Percentiles rank a stretch among this genome's conserved stretches.
Conservation (phyloP, 441 rosid genomes). For the Syzygium syzygioides region DNA sequence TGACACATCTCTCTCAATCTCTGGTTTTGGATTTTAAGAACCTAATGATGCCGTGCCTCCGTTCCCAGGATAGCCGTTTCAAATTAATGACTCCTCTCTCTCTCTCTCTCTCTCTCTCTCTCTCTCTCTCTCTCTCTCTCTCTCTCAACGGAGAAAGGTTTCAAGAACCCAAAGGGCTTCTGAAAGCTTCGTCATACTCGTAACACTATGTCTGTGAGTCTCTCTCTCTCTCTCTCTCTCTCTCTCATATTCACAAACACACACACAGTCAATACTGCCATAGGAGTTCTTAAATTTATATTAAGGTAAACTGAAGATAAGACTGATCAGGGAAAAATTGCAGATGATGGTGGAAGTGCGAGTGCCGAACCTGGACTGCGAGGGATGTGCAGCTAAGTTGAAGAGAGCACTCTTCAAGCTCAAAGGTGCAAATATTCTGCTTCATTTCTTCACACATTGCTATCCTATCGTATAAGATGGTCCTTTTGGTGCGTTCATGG, state of each 20-base stretch:
- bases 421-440: slow-evolving; percentile 46
- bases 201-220: slow-evolving; percentile 30
- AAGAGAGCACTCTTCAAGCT: slow-evolving; percentile 78
- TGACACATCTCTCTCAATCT: not conserved
- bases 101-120: not conserved
- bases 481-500: not conserved
- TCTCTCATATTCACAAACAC: not conserved
- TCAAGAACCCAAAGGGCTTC: not conserved
- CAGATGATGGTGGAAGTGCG: slow-evolving; percentile 73
- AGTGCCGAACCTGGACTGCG: slow-evolving; percentile 86
- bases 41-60: not conserved
- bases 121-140: slow-evolving; percentile 1
- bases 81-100: slow-evolving; percentile 24
- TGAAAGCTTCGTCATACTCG: not conserved
- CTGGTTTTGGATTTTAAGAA: not conserved
- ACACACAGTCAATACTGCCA: not conserved
- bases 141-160: not conserved
- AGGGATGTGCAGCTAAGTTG: slow-evolving; percentile 84
- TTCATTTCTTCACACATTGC: not conserved
- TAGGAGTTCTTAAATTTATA: not conserved
- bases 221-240: not conserved
- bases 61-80: slow-evolving; percentile 6
- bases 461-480: not conserved
- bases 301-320: not conserved
- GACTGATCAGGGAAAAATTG: not conserved